These are phyloP conservation scores for Oldenlandia corymbosa DNA, from an alignment of 257 asterid genomes.

Conservation along the genomic window DNA sequence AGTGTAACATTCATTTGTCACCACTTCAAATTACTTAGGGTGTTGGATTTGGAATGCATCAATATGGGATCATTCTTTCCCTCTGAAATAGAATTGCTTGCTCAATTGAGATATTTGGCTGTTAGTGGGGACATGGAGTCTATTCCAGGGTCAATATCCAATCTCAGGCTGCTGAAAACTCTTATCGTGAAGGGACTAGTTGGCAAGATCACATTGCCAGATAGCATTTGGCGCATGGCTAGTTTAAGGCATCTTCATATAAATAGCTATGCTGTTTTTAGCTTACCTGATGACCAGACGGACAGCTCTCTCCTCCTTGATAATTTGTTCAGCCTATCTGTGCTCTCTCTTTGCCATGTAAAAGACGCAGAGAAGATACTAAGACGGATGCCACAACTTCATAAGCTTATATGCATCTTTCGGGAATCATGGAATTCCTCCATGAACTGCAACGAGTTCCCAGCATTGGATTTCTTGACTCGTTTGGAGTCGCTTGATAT, in stretches of 20 bases:
- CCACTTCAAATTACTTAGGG: not conserved
- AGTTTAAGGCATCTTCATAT: slow-evolving; percentile 9
- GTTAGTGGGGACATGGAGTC: not conserved
- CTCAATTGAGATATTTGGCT: slow-evolving; percentile 1
- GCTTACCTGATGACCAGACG: not conserved
- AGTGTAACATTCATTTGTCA: not conserved
- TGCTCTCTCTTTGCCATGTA: not conserved
- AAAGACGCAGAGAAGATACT: not conserved
- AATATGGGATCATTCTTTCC: not conserved
- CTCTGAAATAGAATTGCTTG: not conserved
- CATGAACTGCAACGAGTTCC: slow-evolving; percentile 4
- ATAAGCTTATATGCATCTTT: not conserved
- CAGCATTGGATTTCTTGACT: not conserved
- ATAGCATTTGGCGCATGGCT: not conserved
- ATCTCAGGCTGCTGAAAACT: not conserved
- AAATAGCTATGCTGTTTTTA: not conserved
- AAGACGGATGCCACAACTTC: not conserved
- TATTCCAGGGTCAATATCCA: not conserved
- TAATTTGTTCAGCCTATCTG: not conserved
- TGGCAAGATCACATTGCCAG: not conserved
- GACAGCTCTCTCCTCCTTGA: not conserved
- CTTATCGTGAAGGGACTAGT: not conserved
- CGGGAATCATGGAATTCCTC: not conserved
- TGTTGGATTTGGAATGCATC: slow-evolving; percentile 5
- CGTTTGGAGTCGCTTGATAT: not conserved